phyloP scores from a whole-genome alignment of 208 protist species.

The Phytomonas sp. region DNA sequence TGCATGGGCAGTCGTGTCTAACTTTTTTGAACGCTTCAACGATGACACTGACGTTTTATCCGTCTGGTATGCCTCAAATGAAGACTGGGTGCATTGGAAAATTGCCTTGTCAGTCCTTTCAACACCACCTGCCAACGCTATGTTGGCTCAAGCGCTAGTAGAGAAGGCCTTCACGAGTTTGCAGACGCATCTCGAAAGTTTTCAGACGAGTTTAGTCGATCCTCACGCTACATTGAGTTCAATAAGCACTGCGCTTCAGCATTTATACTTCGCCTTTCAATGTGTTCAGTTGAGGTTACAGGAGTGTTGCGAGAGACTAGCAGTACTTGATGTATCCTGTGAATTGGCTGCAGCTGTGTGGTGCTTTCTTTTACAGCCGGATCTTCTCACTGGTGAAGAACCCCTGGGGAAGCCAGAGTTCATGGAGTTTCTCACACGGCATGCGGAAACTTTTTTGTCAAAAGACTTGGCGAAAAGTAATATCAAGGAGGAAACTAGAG shows the following conservation, averaged over 20 bases:
- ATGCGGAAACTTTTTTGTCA: constrained; percentile 21
- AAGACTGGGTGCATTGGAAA: constrained; percentile 13
- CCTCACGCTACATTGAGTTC: background rate
- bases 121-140: background rate
- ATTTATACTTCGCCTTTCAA: constrained; percentile 25
- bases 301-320: constrained; percentile 43
- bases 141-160: constrained; percentile 17
- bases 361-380: constrained; percentile 47
- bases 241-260: constrained; percentile 19
- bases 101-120: background rate
- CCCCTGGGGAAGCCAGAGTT: constrained; percentile 37
- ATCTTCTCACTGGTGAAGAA: constrained; percentile 51
- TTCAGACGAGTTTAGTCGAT: constrained; percentile 12
- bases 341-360: constrained; percentile 44
- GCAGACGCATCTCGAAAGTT: constrained; percentile 13
- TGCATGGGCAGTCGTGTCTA: constrained; percentile 11
- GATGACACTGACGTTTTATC: constrained; percentile 8
- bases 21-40: constrained; percentile 12
- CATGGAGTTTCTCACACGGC: constrained; percentile 34
- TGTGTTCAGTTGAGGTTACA: constrained; percentile 22
- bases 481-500: background rate
- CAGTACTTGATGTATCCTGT: constrained; percentile 16
- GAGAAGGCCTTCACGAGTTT: constrained; percentile 16
- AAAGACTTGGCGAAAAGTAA: constrained; percentile 3
- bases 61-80: constrained; percentile 20